These are phyloP conservation scores for Naganishia cerealis DNA, from an alignment of 1,284 basidiomycete species.

Conservation along the genomic window DNA sequence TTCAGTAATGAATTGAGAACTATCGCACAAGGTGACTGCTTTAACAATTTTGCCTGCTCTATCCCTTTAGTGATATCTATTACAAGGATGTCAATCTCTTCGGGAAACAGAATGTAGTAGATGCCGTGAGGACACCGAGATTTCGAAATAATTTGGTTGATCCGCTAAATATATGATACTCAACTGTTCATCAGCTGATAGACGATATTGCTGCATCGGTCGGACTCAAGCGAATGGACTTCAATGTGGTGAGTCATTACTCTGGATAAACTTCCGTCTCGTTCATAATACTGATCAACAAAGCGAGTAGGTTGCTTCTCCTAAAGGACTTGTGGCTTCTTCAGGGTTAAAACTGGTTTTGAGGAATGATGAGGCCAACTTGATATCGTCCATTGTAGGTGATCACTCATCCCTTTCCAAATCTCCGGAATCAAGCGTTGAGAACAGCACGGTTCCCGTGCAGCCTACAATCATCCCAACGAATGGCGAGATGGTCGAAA, in stretches of 20 bases:
- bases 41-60: neutral
- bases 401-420: neutral
- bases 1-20: too few species aligned
- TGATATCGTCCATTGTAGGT: conserved; percentile 27
- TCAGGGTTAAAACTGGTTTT: conserved; percentile 63
- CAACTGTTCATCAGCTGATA: conserved; percentile 62
- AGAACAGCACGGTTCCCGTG: neutral
- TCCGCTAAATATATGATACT: neutral
- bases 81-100: conserved; percentile 80
- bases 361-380: conserved; percentile 56
- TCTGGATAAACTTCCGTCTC: neutral
- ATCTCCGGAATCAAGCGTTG: neutral
- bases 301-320: conserved; percentile 68
- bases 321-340: conserved; percentile 80
- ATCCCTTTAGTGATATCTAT: conserved; percentile 69
- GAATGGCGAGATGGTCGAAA: conserved; percentile 65
- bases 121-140: conserved; percentile 60
- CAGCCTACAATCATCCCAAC: conserved; percentile 75
- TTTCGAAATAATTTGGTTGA: neutral
- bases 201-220: conserved; percentile 84
- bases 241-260: conserved; percentile 68
- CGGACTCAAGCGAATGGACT: conserved; percentile 67
- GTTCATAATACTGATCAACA: conserved; percentile 15
- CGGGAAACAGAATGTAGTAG: conserved; percentile 69
- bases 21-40: too few species aligned